Base-by-base conservation (phyloP, 805 yeast genomes). In the Grigorovia humatica region DNA sequence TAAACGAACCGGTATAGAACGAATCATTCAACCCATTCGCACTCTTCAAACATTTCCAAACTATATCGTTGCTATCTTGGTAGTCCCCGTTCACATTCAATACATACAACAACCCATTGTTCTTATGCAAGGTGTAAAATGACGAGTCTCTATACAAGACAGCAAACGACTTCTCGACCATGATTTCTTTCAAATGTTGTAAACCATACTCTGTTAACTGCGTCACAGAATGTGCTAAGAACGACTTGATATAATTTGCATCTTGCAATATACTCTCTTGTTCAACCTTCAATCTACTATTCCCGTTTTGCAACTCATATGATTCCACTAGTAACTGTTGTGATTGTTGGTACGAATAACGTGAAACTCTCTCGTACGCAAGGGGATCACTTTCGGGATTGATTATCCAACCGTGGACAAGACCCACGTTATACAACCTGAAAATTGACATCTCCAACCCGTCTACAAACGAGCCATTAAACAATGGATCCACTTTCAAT, bases 131-230 rank as follows among this genome's bases (percentile, higher is more conserved):
- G 0, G 96, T 88, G 56, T 78, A 78, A 67, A 87, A 91, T 65
- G 89, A 96, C 65, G 93, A 90, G 67, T 93, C 91, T 61, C 97
- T 76, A 71, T 90, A 93, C 55, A 91, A 77, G 0, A 91, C 80
- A 1, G 82, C 78, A 51, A 82, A 74, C 7, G 82, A 76, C 44
- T 81, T 81, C 15, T 75, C 74, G 1, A 66, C 62, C 29, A 87
- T 63, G 3, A 73, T 60, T 6, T 68, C 64, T 53, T 71, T 70
- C 55, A 86, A 64, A 49, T 70, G 69, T 0, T 63, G 52, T 13
- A 86, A 64, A 0, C 99, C 99, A 47, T 72, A 68, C 0, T 70
- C 71, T 0, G 98, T 88, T 59, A 90, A 69, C 62, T 91, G 96
- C 0, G 95, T 81, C 8, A 81, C 78, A 56, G 88, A 81, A 23